Base-by-base conservation (phyloP, 768 basidiomycete species). In the Russula lepida region DNA sequence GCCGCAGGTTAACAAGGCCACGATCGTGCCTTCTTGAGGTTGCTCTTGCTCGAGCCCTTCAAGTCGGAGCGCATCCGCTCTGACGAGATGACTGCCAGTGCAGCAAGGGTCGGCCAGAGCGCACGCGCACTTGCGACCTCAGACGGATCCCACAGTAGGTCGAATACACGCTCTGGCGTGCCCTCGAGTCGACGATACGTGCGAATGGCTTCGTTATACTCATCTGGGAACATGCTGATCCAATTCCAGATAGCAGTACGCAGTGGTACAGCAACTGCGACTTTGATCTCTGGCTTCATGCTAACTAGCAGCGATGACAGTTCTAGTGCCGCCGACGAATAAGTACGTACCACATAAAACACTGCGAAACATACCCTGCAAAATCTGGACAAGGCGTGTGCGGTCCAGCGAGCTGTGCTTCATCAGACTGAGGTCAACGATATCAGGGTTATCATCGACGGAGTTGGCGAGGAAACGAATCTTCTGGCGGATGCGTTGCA, bases 231-330 rank as follows among this genome's bases (percentile, higher is more conserved):
- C 25, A 82, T 76, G 32, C 88, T 84, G 33, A 95, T 84, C 92
- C 92, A 95, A 64, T 88, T 92, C 92, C 93, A 95, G 28, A 95
- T 76, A 1, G 89, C 90, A 30, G 81, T 78, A 23, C 91, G 83
- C 37, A 95, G 78, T 28, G 87, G 82, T 28, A 81, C 75, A 0
- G 91, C 84, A 51, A 94, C 79, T 1, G 87, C 84, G 15, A 80
- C 72, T 60, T 92, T 90, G 0, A 85, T 81, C 43, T 89, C 84
- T 35, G 77, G 79, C 64, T 82, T 84, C 84, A 95, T 87, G 69
- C 87, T 89, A 25, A 95, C 82, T 30, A 95, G 81, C 4, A 91
- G 77, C 1, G 88, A 89, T 0, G 89, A 88, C 1, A 94, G 69
- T 69, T 95, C 93, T 88, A 67, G 8, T 50, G 19, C 56, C 37